Evolutionary conservation across 371 early-diverging fungal genomes (phyloP).

Genomic region (Lichtheimia corymbifera): DNA sequence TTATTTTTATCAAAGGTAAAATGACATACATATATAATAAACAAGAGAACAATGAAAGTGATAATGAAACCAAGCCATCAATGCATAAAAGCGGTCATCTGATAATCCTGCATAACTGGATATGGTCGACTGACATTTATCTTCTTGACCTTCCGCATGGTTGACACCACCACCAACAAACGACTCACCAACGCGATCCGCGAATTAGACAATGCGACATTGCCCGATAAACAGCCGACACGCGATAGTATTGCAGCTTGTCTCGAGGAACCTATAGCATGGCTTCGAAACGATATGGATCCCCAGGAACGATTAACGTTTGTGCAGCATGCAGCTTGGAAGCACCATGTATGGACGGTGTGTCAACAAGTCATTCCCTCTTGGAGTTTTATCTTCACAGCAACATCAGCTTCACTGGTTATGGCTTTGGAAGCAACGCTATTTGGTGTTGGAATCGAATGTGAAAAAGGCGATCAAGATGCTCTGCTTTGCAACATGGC

Average conservation of each 20-base stretch:
- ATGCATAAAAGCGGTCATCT: too few species aligned
- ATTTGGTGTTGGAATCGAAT: background rate
- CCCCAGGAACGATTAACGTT: slow-evolving; percentile 3
- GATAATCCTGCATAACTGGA: too few species aligned
- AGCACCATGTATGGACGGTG: slow-evolving; percentile 27
- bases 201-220: slow-evolving; percentile 4
- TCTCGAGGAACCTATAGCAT: slow-evolving; percentile 7
- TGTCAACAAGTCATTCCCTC: slow-evolving; percentile 24
- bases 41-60: too few species aligned
- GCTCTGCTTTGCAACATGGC: slow-evolving; percentile 7
- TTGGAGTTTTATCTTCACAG: slow-evolving; percentile 23
- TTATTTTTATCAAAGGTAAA: too few species aligned
- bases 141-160: too few species aligned
- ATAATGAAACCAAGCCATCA: too few species aligned
- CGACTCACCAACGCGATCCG: background rate
- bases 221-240: slow-evolving; percentile 3
- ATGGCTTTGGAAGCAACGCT: slow-evolving; percentile 5
- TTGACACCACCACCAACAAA: too few species aligned
- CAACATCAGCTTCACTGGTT: background rate
- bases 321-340: slow-evolving; percentile 21
- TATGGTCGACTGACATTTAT: too few species aligned
- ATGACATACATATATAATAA: too few species aligned
- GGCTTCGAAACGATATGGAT: background rate
- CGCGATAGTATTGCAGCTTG: background rate
- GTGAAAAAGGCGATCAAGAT: slow-evolving; percentile 4